A percentile compares a stretch with the other conserved stretches of the same genome.
These are phyloP conservation scores for Debaryomyces castellii DNA, from an alignment of 805 yeast genomes.

Conservation along the genomic window DNA sequence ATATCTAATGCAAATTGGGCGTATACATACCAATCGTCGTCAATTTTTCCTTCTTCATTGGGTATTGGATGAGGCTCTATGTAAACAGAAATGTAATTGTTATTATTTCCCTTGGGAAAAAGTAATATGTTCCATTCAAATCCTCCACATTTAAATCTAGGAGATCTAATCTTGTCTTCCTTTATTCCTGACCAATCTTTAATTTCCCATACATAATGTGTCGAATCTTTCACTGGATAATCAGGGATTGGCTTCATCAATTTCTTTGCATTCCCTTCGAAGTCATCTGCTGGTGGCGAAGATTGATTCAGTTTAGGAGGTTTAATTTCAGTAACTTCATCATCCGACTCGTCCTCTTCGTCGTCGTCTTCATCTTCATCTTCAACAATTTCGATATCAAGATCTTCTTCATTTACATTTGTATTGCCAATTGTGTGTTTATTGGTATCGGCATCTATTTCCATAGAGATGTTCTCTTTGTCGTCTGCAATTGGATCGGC, in stretches of 20 bases:
- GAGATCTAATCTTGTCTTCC: conserved; percentile 46
- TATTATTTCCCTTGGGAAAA: conserved; percentile 74
- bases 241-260: conserved; percentile 40
- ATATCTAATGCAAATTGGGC: conserved; percentile 85
- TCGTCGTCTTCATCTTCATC: conserved; percentile 10
- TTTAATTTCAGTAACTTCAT: background rate
- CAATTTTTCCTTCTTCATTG: conserved; percentile 25
- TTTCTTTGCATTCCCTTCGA: conserved; percentile 22
- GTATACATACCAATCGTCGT: conserved; percentile 78
- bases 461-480: conserved; percentile 10
- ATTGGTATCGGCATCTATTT: conserved; percentile 6
- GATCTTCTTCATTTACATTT: conserved; percentile 3
- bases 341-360: conserved; percentile 1
- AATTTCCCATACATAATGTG: conserved; percentile 50
- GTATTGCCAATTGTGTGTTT: conserved; percentile 4
- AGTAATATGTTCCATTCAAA: conserved; percentile 68
- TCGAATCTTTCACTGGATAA: conserved; percentile 35
- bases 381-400: conserved; percentile 10
- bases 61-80: conserved; percentile 66
- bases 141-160: conserved; percentile 56
- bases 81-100: conserved; percentile 62
- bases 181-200: conserved; percentile 45
- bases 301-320: background rate
- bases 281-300: conserved; percentile 31
- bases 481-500: conserved; percentile 10